phyloP scores from a whole-genome alignment of 352 stramenopile species.

The Saprolegnia diclina region DNA sequence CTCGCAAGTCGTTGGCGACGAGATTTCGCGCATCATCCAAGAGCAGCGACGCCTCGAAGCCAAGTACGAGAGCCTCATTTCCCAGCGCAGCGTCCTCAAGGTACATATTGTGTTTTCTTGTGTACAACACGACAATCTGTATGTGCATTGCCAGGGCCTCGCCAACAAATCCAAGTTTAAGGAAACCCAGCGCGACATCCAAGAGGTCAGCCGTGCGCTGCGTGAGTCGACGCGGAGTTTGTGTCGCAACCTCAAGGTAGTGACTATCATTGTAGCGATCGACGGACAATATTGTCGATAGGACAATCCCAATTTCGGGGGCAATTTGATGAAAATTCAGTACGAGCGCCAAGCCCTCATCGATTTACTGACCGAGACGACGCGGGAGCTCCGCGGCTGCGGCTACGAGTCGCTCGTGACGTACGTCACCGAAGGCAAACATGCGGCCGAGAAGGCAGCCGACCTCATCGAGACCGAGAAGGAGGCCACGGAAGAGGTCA shows the following conservation, averaged over 20 bases:
- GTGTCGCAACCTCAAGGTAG: constrained; percentile 84
- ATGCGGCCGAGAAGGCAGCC: constrained; percentile 60
- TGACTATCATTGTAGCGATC: background rate
- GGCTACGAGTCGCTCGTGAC: constrained; percentile 68
- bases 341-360: constrained; percentile 80
- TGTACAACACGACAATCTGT: background rate
- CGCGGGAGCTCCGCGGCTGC: constrained; percentile 63
- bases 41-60: constrained; percentile 81
- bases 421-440: constrained; percentile 75
- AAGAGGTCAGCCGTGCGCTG: constrained; percentile 85
- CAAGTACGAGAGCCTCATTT: constrained; percentile 88
- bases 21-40: constrained; percentile 91
- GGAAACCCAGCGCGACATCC: constrained; percentile 88
- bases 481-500: constrained; percentile 81
- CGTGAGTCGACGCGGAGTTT: constrained; percentile 89
- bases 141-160: constrained; percentile 42
- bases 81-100: constrained; percentile 79
- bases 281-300: background rate
- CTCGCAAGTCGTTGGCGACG: constrained; percentile 87
- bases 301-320: constrained; percentile 90
- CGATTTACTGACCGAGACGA: constrained; percentile 59
- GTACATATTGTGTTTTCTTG: constrained; percentile 1
- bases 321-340: constrained; percentile 90
- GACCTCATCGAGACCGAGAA: constrained; percentile 83
- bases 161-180: constrained; percentile 92